Conservation (phyloP, 2,329 filamentous ascomycete species). For the Clarireedia homoeocarpa region DNA sequence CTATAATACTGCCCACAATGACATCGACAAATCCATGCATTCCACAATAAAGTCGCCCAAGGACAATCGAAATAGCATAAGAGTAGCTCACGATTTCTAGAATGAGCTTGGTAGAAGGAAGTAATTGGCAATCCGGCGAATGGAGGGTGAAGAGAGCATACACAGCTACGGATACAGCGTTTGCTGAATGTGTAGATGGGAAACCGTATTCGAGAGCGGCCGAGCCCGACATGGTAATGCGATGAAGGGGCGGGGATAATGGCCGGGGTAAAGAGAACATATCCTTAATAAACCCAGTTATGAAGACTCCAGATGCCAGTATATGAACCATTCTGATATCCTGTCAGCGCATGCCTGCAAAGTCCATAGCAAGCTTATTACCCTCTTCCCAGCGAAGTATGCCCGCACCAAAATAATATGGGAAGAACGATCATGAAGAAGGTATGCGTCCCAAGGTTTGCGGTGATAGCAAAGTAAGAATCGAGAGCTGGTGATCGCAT, state of each 20-base stretch:
- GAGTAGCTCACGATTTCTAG: constrained; percentile 69
- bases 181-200: constrained; percentile 93
- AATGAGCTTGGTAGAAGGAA: constrained; percentile 48
- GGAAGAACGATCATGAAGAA: constrained; percentile 97
- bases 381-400: constrained; percentile 78
- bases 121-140: constrained; percentile 54
- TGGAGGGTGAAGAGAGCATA: constrained; percentile 70
- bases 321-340: constrained; percentile 58
- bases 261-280: constrained; percentile 86
- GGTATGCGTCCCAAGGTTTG: constrained; percentile 93
- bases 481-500: constrained; percentile 79
- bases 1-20: constrained; percentile 68
- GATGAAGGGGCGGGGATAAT: constrained; percentile 80
- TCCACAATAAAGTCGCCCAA: constrained; percentile 90
- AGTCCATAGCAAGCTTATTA: constrained; percentile 39
- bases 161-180: constrained; percentile 87
- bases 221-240: constrained; percentile 96
- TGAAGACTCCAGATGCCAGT: constrained; percentile 71
- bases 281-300: constrained; percentile 91
- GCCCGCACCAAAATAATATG: constrained; percentile 94
- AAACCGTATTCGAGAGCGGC: constrained; percentile 95
- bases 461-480: constrained; percentile 93
- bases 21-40: constrained; percentile 98
- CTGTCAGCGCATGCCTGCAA: constrained; percentile 15
- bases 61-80: constrained; percentile 81